phyloP scores from a whole-genome alignment of 1,139 yeast species.

The Meyerozyma guilliermondii region DNA sequence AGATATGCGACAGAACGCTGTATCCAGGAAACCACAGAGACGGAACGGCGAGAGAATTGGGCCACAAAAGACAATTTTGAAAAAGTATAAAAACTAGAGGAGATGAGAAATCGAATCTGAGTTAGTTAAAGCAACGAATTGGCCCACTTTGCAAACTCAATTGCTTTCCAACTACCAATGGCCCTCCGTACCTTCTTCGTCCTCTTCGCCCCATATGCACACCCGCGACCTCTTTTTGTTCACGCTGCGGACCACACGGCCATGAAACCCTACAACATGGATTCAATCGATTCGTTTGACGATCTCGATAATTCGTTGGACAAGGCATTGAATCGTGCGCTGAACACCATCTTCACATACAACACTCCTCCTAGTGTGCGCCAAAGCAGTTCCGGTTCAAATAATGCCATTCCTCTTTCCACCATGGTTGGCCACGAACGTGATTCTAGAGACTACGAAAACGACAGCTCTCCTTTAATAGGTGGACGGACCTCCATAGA shows the following conservation, averaged over 20 bases:
- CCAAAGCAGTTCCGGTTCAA: constrained; percentile 23
- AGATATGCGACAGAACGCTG: not conserved
- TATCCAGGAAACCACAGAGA: not conserved
- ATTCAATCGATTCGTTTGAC: constrained; percentile 26
- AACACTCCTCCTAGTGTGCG: constrained; percentile 13
- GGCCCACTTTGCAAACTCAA: no score
- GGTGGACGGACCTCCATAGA: constrained; percentile 4
- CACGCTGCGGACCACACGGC: not conserved
- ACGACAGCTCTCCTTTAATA: constrained; percentile 29
- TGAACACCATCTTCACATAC: constrained; percentile 24
- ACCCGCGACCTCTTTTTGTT: not conserved
- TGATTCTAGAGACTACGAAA: constrained; percentile 5
- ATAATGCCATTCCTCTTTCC: constrained; percentile 26
- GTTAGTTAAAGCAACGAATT: no score
- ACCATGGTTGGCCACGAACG: constrained; percentile 10
- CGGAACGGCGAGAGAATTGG: not conserved
- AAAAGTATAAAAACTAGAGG: no score
- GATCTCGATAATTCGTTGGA: constrained; percentile 42
- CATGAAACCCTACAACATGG: not conserved
- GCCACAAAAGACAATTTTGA: not conserved
- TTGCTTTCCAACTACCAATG: no score
- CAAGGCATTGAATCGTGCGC: constrained; percentile 37
- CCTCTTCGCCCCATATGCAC: no score
- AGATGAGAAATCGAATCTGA: no score
- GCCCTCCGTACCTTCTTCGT: no score